A percentile compares a stretch with the other conserved stretches of the same genome.
These are phyloP conservation scores for Friedmanniomyces endolithicus DNA, from an alignment of 495 filamentous ascomycete species.

Conservation along the genomic window DNA sequence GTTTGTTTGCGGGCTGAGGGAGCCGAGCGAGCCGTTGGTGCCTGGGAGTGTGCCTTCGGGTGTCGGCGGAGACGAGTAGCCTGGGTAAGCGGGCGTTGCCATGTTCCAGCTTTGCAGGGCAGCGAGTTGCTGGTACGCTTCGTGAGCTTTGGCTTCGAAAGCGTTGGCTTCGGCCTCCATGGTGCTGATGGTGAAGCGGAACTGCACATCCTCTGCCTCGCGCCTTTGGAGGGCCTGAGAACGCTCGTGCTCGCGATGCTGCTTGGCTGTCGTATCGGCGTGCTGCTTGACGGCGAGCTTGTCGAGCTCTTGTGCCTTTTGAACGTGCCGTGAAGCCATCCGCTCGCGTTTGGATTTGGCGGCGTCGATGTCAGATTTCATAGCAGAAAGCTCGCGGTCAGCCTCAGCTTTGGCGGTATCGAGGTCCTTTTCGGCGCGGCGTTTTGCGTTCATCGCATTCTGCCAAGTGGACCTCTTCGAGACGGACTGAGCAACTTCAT, in stretches of 20 bases:
- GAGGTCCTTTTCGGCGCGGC: constrained; percentile 46
- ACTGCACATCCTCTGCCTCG: constrained; percentile 2
- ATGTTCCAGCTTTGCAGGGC: constrained; percentile 55
- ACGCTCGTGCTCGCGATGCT: constrained; percentile 18
- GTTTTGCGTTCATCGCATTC: constrained; percentile 49
- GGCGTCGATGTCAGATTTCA: constrained; percentile 54
- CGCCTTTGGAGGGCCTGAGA: constrained; percentile 9
- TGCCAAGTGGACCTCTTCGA: constrained; percentile 50
- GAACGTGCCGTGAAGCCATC: constrained; percentile 58
- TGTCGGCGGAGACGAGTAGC: constrained; percentile 23
- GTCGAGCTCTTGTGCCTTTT: constrained; percentile 67
- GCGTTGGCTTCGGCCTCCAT: constrained; percentile 9
- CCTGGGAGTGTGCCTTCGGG: constrained; percentile 28
- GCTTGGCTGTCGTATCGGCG: constrained; percentile 14
- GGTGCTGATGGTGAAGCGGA: not conserved
- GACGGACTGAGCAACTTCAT: constrained; percentile 49
- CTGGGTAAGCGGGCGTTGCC: constrained; percentile 30
- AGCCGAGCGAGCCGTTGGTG: constrained; percentile 19
- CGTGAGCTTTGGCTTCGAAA: constrained; percentile 1
- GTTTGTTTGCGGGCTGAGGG: constrained; percentile 13
- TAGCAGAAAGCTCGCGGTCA: constrained; percentile 48
- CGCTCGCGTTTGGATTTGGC: constrained; percentile 67
- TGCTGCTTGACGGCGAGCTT: constrained; percentile 52
- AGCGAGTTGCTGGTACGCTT: constrained; percentile 34
- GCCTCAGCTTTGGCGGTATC: constrained; percentile 49